These are phyloP conservation scores for Bertia moriformis DNA, from an alignment of 2,329 filamentous ascomycete genomes.

Conservation along the genomic window DNA sequence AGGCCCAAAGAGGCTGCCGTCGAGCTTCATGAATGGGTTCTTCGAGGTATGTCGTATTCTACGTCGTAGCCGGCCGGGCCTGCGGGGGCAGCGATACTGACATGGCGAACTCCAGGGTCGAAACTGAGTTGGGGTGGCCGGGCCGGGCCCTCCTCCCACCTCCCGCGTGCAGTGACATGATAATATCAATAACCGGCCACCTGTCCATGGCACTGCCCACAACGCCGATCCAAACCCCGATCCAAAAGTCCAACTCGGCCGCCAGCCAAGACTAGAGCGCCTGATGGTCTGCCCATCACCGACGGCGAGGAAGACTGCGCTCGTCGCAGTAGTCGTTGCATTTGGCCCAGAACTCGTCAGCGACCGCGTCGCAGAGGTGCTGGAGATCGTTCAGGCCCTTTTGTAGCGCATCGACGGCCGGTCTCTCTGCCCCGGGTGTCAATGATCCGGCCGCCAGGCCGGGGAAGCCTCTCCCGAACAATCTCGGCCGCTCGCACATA, in stretches of 20 bases:
- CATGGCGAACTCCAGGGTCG: slow-evolving; percentile 5
- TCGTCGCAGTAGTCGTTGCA: slow-evolving; percentile 34
- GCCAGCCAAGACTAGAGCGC: no score
- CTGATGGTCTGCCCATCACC: no score
- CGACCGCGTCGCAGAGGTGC: slow-evolving; percentile 82
- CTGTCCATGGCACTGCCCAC: no score
- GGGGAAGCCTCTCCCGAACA: slow-evolving; percentile 1
- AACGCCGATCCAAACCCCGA: slow-evolving; percentile 1
- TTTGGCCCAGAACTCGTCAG: slow-evolving; percentile 70
- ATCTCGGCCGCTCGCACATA: slow-evolving; percentile 29
- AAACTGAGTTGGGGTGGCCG: slow-evolving; percentile 6
- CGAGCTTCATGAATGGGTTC: slow-evolving; percentile 87
- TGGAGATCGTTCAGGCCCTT: slow-evolving; percentile 83
- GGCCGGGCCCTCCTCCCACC: no score
- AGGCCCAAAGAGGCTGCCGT: slow-evolving; percentile 65
- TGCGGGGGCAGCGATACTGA: not conserved
- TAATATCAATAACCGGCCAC: no score
- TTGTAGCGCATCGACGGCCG: slow-evolving; percentile 70
- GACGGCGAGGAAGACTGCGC: no score
- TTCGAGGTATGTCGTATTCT: slow-evolving; percentile 56
- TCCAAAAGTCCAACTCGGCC: no score
- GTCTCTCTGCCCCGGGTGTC: slow-evolving; percentile 3
- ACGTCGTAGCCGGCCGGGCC: no score
- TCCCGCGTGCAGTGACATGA: no score
- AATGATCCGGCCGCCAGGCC: not conserved